phyloP scores from a whole-genome alignment of 116 monocot species.

The Trichopus zeylanicus region DNA sequence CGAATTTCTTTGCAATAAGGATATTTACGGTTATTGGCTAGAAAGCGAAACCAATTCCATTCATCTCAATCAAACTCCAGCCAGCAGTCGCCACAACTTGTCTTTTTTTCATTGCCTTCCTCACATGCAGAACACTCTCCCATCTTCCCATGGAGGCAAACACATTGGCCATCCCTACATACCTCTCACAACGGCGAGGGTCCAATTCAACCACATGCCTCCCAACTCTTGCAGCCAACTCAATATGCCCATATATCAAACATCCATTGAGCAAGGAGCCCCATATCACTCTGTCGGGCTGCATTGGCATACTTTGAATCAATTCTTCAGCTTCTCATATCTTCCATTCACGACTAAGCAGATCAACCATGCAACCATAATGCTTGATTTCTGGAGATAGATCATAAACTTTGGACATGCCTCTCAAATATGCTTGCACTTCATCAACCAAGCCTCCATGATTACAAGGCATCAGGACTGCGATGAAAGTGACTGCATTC shows the following conservation, averaged over 20 bases:
- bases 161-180: slow-evolving; percentile 46
- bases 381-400: slow-evolving; percentile 45
- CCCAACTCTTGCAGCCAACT: slow-evolving; percentile 32
- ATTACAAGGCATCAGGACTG: slow-evolving; percentile 45
- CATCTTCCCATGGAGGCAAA: slow-evolving; percentile 39
- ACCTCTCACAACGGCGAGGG: slow-evolving; percentile 37
- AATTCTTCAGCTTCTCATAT: slow-evolving; percentile 26
- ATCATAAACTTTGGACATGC: slow-evolving; percentile 29
- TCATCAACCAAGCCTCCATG: slow-evolving; percentile 54
- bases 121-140: slow-evolving; percentile 40
- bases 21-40: neutral
- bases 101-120: slow-evolving; percentile 35
- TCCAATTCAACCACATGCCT: slow-evolving; percentile 37
- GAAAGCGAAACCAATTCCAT: neutral
- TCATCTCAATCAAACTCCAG: slow-evolving; percentile 41
- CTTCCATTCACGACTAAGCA: slow-evolving; percentile 42
- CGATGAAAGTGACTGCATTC: slow-evolving; percentile 52
- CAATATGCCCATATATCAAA: slow-evolving; percentile 23
- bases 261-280: slow-evolving; percentile 57
- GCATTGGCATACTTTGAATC: slow-evolving; percentile 38
- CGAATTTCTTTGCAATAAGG: neutral
- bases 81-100: slow-evolving; percentile 28
- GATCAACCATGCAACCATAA: slow-evolving; percentile 69
- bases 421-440: slow-evolving; percentile 29
- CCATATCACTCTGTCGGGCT: slow-evolving; percentile 60